These are phyloP conservation scores for Podospora australis DNA, from an alignment of 495 filamentous ascomycete genomes.

Conservation along the genomic window DNA sequence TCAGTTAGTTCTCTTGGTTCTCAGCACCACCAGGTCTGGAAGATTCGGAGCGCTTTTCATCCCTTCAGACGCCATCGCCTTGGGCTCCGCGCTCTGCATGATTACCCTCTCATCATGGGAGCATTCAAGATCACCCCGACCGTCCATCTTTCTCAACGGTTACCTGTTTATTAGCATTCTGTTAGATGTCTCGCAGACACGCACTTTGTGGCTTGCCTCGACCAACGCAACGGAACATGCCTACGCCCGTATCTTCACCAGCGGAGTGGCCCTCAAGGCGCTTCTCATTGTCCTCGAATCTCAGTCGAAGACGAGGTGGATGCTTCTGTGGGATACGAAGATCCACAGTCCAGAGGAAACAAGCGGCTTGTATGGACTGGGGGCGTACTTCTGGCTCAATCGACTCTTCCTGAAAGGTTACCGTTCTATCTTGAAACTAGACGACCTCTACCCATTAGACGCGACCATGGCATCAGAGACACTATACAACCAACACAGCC, in stretches of 20 bases:
- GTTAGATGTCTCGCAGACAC: slow-evolving; percentile 48
- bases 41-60: slow-evolving; percentile 20
- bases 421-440: slow-evolving; percentile 10
- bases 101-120: slow-evolving; percentile 49
- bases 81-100: slow-evolving; percentile 29
- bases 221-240: slow-evolving; percentile 19
- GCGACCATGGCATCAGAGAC: slow-evolving; percentile 25
- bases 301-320: slow-evolving; percentile 43
- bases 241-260: slow-evolving; percentile 41
- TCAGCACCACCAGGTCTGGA: slow-evolving; percentile 12
- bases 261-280: slow-evolving; percentile 40
- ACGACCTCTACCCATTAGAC: slow-evolving; percentile 21
- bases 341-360: slow-evolving; percentile 50
- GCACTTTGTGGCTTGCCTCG: slow-evolving; percentile 54
- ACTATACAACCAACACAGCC: slow-evolving; percentile 2
- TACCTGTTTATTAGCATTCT: slow-evolving; percentile 57
- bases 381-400: slow-evolving; percentile 22
- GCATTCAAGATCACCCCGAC: slow-evolving; percentile 46
- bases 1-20: slow-evolving; percentile 28
- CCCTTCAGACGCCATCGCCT: slow-evolving; percentile 21
- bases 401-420: slow-evolving; percentile 17
- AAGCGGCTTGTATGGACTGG: slow-evolving; percentile 36
- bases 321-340: slow-evolving; percentile 17
- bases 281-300: slow-evolving; percentile 50
- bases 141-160: slow-evolving; percentile 52